These are phyloP conservation scores for Pestalotiopsis sp. DNA, from an alignment of 2,329 filamentous ascomycete genomes.

Conservation along the genomic window DNA sequence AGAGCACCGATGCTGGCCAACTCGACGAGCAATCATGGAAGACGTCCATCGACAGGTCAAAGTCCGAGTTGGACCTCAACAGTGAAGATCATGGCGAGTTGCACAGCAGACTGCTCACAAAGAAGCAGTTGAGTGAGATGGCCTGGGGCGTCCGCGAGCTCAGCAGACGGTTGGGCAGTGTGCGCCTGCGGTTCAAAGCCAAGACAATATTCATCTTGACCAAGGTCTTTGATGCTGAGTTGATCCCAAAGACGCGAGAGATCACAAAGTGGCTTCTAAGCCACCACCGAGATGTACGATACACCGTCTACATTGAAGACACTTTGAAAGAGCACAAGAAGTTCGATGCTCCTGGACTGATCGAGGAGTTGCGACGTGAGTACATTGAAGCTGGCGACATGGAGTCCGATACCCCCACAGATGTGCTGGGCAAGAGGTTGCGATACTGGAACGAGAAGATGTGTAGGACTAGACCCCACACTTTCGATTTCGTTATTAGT, in stretches of 20 bases:
- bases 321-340: constrained; percentile 70
- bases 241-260: constrained; percentile 78
- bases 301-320: constrained; percentile 83
- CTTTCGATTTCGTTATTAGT: constrained; percentile 92
- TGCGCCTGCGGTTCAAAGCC: constrained; percentile 81
- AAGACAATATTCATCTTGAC: constrained; percentile 85
- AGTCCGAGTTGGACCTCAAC: constrained; percentile 43
- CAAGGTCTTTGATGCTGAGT: constrained; percentile 83
- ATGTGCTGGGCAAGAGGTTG: constrained; percentile 55
- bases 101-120: constrained; percentile 80
- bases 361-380: constrained; percentile 59
- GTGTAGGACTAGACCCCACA: constrained; percentile 77
- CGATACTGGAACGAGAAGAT: constrained; percentile 84
- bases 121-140: constrained; percentile 95
- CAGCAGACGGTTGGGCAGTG: constrained; percentile 80
- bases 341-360: constrained; percentile 73
- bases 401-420: constrained; percentile 34
- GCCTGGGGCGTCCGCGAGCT: constrained; percentile 92
- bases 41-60: constrained; percentile 46
- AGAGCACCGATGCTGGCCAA: constrained; percentile 51
- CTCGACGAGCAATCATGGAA: constrained; percentile 60
- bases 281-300: constrained; percentile 66
- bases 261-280: constrained; percentile 81
- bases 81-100: constrained; percentile 33
- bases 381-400: constrained; percentile 41